Base-by-base conservation (phyloP, 169 alveolate genomes). In the Plasmodium reichenowi region DNA sequence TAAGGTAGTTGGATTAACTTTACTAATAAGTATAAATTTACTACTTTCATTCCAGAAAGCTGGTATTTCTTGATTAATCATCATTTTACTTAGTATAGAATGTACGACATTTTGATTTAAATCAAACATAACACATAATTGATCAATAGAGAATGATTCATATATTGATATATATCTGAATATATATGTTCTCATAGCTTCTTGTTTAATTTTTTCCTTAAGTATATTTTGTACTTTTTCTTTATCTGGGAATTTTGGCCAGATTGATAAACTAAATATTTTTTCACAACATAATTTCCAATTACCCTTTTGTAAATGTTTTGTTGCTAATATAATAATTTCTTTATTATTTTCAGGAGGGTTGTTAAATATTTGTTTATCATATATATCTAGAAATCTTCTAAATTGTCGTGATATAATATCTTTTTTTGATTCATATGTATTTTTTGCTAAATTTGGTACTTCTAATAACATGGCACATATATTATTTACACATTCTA, bases 291-390 rank as follows among this genome's bases (percentile, higher is more conserved):
- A 97, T 72, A 93, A 96, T 89, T 96, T 92, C 99, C 99, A 98
- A 75, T 97, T 96, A 2, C 99, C 99, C 29, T 93, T 94, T 80
- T 97, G 98, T 64, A 98, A 94, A 47, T 95, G 89, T 73, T 96
- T 96, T 17, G 99, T 96, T 7, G 99, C 99, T 58, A 94, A 94
- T 74, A 97, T 94, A 26, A 97, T 94, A 32, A 96, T 94, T 73
- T 98, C 99, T 88, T 98, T 95, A 85, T 96, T 95, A 59, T 96
- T 95, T 94, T 98, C 99, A 9, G 99, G 99, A 3, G 99, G 99
- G 0, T 99, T 99, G 67, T 96, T 90, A 92, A 97, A 97, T 48
- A 97, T 94, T 92, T 97, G 98, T 64, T 93, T 93, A 85, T 98
- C 99, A 93, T 97, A 97, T 60, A 94, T 95, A 70, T 97, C 99